phyloP scores from a whole-genome alignment of 345 rosid species.

The Streptanthus diversifolius region DNA sequence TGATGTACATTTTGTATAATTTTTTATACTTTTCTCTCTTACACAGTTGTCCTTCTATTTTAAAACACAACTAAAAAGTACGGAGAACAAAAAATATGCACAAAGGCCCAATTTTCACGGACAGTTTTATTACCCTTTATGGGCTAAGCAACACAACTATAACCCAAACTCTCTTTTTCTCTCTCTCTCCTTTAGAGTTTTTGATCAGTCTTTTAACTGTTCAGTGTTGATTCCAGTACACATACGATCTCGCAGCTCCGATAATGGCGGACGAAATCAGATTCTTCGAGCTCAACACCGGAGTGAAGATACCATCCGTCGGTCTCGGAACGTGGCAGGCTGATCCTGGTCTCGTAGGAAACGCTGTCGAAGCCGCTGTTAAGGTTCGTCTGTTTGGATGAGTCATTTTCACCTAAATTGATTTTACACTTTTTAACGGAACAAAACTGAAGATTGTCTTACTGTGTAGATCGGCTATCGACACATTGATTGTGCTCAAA shows the following conservation, averaged over 20 bases:
- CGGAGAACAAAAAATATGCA: background rate
- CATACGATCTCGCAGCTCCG: background rate
- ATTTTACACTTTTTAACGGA: background rate
- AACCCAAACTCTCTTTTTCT: background rate
- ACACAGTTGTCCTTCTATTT: background rate
- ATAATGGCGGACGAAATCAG: constrained; percentile 33
- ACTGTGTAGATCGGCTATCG: constrained; percentile 64
- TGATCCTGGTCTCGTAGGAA: constrained; percentile 54
- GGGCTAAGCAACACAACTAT: background rate
- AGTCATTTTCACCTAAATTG: background rate
- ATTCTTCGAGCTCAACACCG: constrained; percentile 47
- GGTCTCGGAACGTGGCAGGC: constrained; percentile 64
- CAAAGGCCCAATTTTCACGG: background rate
- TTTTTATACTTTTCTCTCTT: no score
- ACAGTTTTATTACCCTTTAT: background rate
- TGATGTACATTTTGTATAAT: background rate
- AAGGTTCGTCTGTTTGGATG: constrained; percentile 29
- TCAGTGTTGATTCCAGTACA: background rate
- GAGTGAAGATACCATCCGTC: constrained; percentile 55
- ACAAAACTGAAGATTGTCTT: background rate
- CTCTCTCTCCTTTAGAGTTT: no score
- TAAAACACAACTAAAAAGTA: background rate
- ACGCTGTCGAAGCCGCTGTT: constrained; percentile 41
- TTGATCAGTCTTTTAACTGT: no score
- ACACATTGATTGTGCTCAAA: constrained; percentile 77